These are phyloP conservation scores for Solanum hybrid DNA, from an alignment of 305 asterid species.

Conservation along the genomic window DNA sequence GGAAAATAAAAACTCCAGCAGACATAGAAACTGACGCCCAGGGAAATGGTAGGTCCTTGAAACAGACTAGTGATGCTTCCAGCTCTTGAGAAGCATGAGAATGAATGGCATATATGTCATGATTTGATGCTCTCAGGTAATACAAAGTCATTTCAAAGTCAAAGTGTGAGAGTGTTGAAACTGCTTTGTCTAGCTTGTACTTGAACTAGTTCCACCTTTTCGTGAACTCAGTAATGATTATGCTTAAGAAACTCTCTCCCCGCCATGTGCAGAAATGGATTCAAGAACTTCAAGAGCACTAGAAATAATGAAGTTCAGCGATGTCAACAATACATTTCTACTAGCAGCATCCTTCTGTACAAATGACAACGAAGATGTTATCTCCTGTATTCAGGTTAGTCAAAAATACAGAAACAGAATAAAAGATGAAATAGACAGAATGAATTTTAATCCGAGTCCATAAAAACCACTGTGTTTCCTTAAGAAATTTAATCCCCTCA, in stretches of 20 bases:
- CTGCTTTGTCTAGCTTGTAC: slow-evolving; percentile 79
- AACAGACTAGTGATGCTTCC: slow-evolving; percentile 77
- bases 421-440: too few species aligned
- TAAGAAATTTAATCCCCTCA: too few species aligned
- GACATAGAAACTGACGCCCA: slow-evolving; percentile 9
- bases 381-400: too few species aligned
- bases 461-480: too few species aligned
- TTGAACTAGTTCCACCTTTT: slow-evolving; percentile 84
- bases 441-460: too few species aligned
- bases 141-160: slow-evolving; percentile 76
- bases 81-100: slow-evolving; percentile 68
- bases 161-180: slow-evolving; percentile 77
- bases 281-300: slow-evolving; percentile 75
- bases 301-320: slow-evolving; percentile 58
- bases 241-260: slow-evolving; percentile 64
- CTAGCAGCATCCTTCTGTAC: slow-evolving; percentile 92
- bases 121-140: slow-evolving; percentile 71
- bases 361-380: slow-evolving; percentile 48
- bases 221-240: slow-evolving; percentile 43
- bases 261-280: slow-evolving; percentile 72
- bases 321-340: slow-evolving; percentile 73
- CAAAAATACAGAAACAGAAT: too few species aligned
- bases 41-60: slow-evolving; percentile 92
- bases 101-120: slow-evolving; percentile 74
- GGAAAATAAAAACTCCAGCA: slow-evolving; percentile 36